Evolutionary conservation across 169 alveolate genomes (phyloP), one percentile per base, ranked within the genome.

Genomic region (Eimeria acervulina): DNA sequence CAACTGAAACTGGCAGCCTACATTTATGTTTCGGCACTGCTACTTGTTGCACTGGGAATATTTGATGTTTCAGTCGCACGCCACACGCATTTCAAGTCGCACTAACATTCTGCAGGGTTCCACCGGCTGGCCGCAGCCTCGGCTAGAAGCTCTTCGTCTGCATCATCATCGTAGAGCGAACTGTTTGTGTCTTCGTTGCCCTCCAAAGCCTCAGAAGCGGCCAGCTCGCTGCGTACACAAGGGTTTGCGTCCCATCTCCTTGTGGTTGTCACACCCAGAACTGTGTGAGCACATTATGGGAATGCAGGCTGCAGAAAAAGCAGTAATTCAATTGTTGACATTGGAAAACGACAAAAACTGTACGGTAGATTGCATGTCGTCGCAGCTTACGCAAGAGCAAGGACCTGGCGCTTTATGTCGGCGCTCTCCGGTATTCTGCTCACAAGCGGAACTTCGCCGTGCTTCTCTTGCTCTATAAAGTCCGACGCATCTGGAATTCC

Each of bases 361-460:
- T 8, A 74, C 84, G 13, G n/a, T n/a, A 76, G 55, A 63, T 17
- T 36, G 8, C 21, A 13, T 38, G 38, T 10, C 55, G 33, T n/a
- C 40, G 44, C 74, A 85, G 52, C 93, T 21, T 61, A 85, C 93
- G 93, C 93, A 31, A 85, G 93, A 85, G 93, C 93, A 85, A 85
- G 81, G n/a, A 55, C 68, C 68, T 40, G 76, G 3, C 93, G 78
- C 81, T 85, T 28, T 21, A 85, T 15, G 80, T 85, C 93, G 47
- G 81, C 55, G 81, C 93, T 61, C 38, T 36, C 47, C 31, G 80
- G 42, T 31, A 26, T 36, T 42, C 23, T 36, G 42, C 59, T 33
- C 36, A 36, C 63, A 33, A 6, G 40, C 23, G 40, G 47, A n/a
- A n/a, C 83, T 40, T 61, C 38, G 44, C 81, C 93, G 21, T 85